A percentile compares a stretch with the other conserved stretches of the same genome.
Conservation (phyloP, 805 yeast species). For the Tetrapisispora arboricola region DNA sequence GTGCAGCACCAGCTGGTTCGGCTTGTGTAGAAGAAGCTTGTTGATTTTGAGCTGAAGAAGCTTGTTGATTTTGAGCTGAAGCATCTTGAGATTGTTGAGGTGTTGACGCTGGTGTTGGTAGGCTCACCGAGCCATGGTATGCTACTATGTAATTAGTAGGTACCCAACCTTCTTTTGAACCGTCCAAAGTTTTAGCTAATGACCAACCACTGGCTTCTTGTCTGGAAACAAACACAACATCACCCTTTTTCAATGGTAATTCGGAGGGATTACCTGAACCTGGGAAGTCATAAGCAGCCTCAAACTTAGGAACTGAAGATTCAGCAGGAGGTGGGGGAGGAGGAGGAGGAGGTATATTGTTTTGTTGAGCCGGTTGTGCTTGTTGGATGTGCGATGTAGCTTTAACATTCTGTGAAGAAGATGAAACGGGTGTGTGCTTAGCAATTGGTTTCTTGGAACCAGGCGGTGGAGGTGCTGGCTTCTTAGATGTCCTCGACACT, state of each 20-base stretch:
- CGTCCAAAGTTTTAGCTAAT: conserved; percentile 68
- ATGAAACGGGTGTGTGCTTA: conserved; percentile 25
- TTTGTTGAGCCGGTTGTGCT: conserved; percentile 8
- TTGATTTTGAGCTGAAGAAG: no score
- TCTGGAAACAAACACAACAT: conserved; percentile 58
- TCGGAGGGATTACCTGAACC: conserved; percentile 80
- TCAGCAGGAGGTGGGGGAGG: conserved; percentile 53
- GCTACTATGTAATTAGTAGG: conserved; percentile 83
- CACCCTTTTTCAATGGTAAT: conserved; percentile 67
- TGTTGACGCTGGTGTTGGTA: conserved; percentile 30
- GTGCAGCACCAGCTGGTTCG: conserved; percentile 14
- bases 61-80: background rate
- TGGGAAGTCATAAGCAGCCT: conserved; percentile 79
- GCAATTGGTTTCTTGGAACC: conserved; percentile 18
- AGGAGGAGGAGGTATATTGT: conserved; percentile 50
- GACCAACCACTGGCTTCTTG: conserved; percentile 92
- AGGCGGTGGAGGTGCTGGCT: conserved; percentile 32
- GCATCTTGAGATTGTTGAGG: conserved; percentile 12
- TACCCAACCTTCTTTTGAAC: conserved; percentile 86
- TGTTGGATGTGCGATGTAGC: no score
- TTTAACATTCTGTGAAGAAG: conserved; percentile 43
- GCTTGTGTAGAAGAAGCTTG: no score
- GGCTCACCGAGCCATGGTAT: conserved; percentile 30
- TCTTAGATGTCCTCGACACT: conserved; percentile 17
- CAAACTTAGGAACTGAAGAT: conserved; percentile 66